Percentiles rank a stretch among this genome's conserved stretches.
phyloP scores from a whole-genome alignment of 2,329 filamentous ascomycete species.

The Aotearoamyces nothofagi region DNA sequence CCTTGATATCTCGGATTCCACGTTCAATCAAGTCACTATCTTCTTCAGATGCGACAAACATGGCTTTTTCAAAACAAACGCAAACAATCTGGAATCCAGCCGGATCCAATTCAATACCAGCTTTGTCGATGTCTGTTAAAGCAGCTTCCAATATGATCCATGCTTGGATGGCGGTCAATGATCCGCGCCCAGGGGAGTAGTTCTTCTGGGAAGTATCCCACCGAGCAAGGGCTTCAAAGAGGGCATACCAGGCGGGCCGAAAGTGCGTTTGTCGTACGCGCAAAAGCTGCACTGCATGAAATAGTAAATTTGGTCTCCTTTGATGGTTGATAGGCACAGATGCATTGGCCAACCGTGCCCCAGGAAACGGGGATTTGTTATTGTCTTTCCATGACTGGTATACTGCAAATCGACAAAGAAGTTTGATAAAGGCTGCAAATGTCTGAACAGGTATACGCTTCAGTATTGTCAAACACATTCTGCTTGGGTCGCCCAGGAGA shows the following conservation, averaged over 20 bases:
- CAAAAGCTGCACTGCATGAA: conserved; percentile 8
- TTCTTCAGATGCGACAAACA: conserved; percentile 6
- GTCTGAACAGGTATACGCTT: conserved; percentile 15
- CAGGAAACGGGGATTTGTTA: too few relatives aligned
- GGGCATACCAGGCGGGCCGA: conserved; percentile 26
- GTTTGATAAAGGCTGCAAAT: conserved; percentile 34
- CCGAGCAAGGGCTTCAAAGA: conserved; percentile 25
- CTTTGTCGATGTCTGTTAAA: conserved; percentile 12
- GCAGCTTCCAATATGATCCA: conserved; percentile 11
- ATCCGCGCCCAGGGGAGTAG: conserved; percentile 2
- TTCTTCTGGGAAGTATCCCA: neutral
- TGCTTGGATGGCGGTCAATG: conserved; percentile 12
- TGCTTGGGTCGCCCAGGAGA: conserved; percentile 8
- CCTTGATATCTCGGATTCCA: conserved; percentile 17
- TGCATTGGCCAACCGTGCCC: neutral
- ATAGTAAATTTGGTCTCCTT: conserved; percentile 3
- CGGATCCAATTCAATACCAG: conserved; percentile 15
- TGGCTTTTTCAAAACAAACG: conserved; percentile 12
- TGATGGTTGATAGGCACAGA: neutral
- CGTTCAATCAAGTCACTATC: conserved; percentile 2
- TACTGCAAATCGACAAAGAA: conserved; percentile 29
- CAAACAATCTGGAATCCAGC: conserved; percentile 15
- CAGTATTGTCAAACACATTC: conserved; percentile 8
- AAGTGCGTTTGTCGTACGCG: conserved; percentile 5
- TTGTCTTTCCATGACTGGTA: neutral